phyloP scores from a whole-genome alignment of 805 yeast species.

The Yamadazyma phyllophila region DNA sequence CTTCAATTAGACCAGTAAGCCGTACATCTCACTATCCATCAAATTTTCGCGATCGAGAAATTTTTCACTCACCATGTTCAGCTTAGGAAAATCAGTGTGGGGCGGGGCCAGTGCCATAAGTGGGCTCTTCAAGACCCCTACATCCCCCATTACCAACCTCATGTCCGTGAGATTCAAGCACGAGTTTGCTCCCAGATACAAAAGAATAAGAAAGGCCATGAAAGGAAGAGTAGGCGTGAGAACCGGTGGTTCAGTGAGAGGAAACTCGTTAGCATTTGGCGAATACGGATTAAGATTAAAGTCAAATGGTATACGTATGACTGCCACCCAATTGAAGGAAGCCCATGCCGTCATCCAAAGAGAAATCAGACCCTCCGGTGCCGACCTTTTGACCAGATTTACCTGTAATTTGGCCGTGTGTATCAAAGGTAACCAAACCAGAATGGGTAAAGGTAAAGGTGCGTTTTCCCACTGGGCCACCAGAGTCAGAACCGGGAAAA shows the following conservation, averaged over 20 bases:
- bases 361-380: slow-evolving; percentile 75
- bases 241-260: slow-evolving; percentile 91
- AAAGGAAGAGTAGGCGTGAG: slow-evolving; percentile 94
- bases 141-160: slow-evolving; percentile 4
- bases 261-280: slow-evolving; percentile 80
- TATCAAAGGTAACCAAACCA: slow-evolving; percentile 95
- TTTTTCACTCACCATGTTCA: slow-evolving; percentile 4
- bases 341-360: slow-evolving; percentile 87
- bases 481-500: slow-evolving; percentile 93
- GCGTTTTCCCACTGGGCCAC: slow-evolving; percentile 96
- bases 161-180: slow-evolving; percentile 48
- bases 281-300: slow-evolving; percentile 82
- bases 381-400: slow-evolving; percentile 74
- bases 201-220: slow-evolving; percentile 68
- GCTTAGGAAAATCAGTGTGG: slow-evolving; percentile 1
- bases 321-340: slow-evolving; percentile 85
- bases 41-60: neutral
- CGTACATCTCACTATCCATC: neutral
- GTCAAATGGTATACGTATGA: slow-evolving; percentile 81
- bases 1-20: too few relatives aligned
- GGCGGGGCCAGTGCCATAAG: neutral
- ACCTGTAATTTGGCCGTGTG: slow-evolving; percentile 87
- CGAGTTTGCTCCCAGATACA: slow-evolving; percentile 77
- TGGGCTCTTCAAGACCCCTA: neutral
- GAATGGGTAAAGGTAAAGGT: slow-evolving; percentile 99